phyloP scores from a whole-genome alignment of 2,329 filamentous ascomycete species.

The Talaromyces sp. region DNA sequence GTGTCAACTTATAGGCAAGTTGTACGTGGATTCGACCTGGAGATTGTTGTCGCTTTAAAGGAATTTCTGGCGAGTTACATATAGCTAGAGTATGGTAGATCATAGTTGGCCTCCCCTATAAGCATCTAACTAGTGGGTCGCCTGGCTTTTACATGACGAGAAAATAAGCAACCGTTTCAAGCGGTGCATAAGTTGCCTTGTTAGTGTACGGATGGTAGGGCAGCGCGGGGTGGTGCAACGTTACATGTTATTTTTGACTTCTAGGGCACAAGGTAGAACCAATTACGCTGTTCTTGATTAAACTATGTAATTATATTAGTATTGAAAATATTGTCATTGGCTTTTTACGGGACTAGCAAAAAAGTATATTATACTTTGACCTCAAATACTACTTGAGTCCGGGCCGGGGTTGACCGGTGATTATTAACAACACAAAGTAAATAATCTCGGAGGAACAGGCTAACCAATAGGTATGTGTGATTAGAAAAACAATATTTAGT shows the following conservation, averaged over 20 bases:
- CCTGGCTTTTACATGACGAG: not conserved
- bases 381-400: no score
- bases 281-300: not conserved
- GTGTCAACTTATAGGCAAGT: not conserved
- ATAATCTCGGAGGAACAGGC: not conserved
- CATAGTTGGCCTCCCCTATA: not conserved
- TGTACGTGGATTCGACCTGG: not conserved
- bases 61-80: not conserved
- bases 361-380: no score
- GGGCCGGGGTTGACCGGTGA: no score
- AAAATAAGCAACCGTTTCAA: not conserved
- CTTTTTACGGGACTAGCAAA: no score
- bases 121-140: not conserved
- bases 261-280: not conserved
- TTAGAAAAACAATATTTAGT: not conserved
- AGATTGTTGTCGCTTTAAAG: no score
- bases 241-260: not conserved
- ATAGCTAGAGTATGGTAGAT: not conserved
- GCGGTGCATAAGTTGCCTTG: not conserved
- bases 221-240: not conserved
- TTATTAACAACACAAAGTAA: not conserved
- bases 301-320: no score
- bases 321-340: no score
- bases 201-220: no score
- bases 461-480: not conserved